Evolutionary conservation across 768 basidiomycete genomes (phyloP).

Genomic region (Hygrophoropsis aurantiaca): DNA sequence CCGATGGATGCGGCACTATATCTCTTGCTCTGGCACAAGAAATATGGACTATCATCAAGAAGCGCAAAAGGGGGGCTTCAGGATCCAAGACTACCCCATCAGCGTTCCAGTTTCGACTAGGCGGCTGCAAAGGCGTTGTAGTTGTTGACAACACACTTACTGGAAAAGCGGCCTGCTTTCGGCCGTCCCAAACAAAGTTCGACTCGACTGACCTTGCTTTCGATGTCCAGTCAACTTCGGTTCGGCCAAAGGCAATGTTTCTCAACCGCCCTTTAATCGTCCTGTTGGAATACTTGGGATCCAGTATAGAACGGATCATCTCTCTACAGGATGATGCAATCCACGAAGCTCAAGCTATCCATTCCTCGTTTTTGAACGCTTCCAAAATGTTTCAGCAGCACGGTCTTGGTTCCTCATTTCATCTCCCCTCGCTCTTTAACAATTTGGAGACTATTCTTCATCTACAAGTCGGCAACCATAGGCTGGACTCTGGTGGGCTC

Average conservation of each 20-base stretch:
- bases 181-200: slow-evolving; percentile 52
- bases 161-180: slow-evolving; percentile 37
- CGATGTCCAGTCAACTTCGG: slow-evolving; percentile 49
- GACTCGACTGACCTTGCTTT: slow-evolving; percentile 37
- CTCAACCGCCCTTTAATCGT: slow-evolving; percentile 50
- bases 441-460: slow-evolving; percentile 32
- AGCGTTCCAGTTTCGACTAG: slow-evolving; percentile 44
- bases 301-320: slow-evolving; percentile 32
- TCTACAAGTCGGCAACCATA: slow-evolving; percentile 19
- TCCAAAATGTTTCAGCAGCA: slow-evolving; percentile 42
- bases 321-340: slow-evolving; percentile 39
- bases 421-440: slow-evolving; percentile 41
- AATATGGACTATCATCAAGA: slow-evolving; percentile 37
- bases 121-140: slow-evolving; percentile 51
- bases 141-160: slow-evolving; percentile 38
- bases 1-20: slow-evolving; percentile 52
- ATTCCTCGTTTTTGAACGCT: slow-evolving; percentile 32
- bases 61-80: slow-evolving; percentile 18
- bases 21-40: slow-evolving; percentile 34
- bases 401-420: slow-evolving; percentile 46
- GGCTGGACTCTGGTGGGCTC: slow-evolving; percentile 9
- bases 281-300: slow-evolving; percentile 45
- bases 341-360: slow-evolving; percentile 33
- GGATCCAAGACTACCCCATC: slow-evolving; percentile 30
- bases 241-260: slow-evolving; percentile 41